Base-by-base conservation (phyloP, 2,329 filamentous ascomycete species). In the Aspergillus latus region DNA sequence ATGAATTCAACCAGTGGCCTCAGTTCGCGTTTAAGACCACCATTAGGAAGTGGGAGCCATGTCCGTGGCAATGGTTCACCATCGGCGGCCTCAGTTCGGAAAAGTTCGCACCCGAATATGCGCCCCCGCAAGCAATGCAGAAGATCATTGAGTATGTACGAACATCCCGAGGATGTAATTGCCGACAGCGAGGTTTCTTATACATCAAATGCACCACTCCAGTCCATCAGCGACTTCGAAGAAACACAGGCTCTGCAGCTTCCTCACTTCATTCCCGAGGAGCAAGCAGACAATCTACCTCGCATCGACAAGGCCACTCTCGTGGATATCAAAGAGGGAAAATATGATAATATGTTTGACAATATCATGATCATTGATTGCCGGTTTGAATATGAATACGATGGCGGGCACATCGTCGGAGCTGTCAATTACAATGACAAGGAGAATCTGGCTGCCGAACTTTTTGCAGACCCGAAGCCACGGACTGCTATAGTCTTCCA, bases 341-440 rank as follows among this genome's bases (percentile, higher is more conserved):
- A 89, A 65, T 96, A 87, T 75, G 84, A 86, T 66, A 81, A 87
- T 28, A 74, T 84, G 26, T 97, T 89, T 72, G 86, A 92, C 58
- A 84, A 92, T 70, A 87, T 90, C 72, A 84, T 96, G 74, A 82
- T 99, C 68, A 88, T 99, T 67, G 94, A 99, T 74, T 99, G 94
- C 74, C 89, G 94, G 16, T 99, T 99, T 71, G 94, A 99, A 80
- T 99, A 99, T 74, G 94, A 99, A 76, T 99, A 95, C 72, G 88
- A 96, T 13, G 94, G 94, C 55, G 94, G 94, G 34, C 94, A 99
- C 73, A 97, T 99, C 69, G 84, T 92, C 64, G 89, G 89, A 15
- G 94, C 94, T 43, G 81, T 96, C 76, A 99, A 99, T 79, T 94
- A 92, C 80, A 97, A 96, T 76, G 91, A 97, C 78, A 97, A 97